Evolutionary conservation across 2,329 filamentous ascomycete species (phyloP), one percentile per base, ranked within the genome.

Genomic region (Cercospora sojina): DNA sequence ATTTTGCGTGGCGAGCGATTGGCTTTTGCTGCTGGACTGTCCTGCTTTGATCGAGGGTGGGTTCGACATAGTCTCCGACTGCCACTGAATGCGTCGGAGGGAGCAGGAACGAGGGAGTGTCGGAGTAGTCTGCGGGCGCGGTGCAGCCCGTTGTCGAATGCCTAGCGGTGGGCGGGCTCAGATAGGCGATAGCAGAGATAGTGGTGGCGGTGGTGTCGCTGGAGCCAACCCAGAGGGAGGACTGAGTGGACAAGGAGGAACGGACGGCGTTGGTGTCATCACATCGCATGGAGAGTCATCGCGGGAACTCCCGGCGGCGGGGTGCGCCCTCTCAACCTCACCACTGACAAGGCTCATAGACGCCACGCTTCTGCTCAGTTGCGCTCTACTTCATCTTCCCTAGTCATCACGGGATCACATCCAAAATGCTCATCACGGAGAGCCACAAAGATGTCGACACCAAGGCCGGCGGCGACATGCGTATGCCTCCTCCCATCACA

Each of bases 401-500:
- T 29, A 57, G 27, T 32, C 29, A 32, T 57, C 53, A 35, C 27
- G 27, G n/a, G 27, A 27, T 47, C 64, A 35, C 57, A 38, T 32
- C 2, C 58, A 83, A 69, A 18, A 88, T 89, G 86, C 77, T 88
- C 60, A 87, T 89, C 68, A 77, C 83, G 71, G 87, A 89, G 74
- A 83, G 81, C 18, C 79, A 86, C 75, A 79, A 83, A 72, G 87
- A 89, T 82, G 84, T 89, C 62, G 77, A 83, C 9, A 89, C 87
- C 51, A 82, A 86, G 74, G 83, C 83, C 51, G 85, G 83, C 68
- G 87, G 86, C 27, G 81, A 86, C 64, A 88, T 88, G 85, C 83
- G 86, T 87, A 81, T 71, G 71, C 41, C 16, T 31, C 25, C 41
- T 51, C 41, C 12, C 57, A 56, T 12, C 32, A 38, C 35, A n/a